Percentiles rank a stretch among this genome's conserved stretches.
Evolutionary conservation across 2,329 filamentous ascomycete species (phyloP).

Genomic region (Zasmidium citrigriseum): DNA sequence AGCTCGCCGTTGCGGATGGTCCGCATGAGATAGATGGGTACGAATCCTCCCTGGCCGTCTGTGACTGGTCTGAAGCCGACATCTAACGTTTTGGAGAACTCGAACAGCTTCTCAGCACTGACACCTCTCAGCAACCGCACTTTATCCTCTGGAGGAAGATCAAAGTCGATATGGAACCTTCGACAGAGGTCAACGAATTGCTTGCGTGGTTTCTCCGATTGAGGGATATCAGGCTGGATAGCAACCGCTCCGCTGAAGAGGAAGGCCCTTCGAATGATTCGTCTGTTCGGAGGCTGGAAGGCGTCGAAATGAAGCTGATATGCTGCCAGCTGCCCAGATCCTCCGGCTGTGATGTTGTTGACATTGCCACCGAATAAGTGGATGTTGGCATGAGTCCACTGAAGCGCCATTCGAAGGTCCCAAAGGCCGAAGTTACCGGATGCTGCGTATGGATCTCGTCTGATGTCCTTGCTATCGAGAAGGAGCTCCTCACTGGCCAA

Average conservation of each 20-base stretch:
- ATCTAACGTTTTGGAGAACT: slow-evolving; percentile 15
- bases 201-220: slow-evolving; percentile 13
- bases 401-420: slow-evolving; percentile 57
- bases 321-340: slow-evolving; percentile 27
- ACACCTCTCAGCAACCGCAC: slow-evolving; percentile 16
- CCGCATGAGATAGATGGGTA: slow-evolving; percentile 17
- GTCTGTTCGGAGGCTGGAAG: slow-evolving; percentile 15
- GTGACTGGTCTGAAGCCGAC: slow-evolving; percentile 19
- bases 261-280: slow-evolving; percentile 18
- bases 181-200: slow-evolving; percentile 21
- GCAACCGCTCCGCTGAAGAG: slow-evolving; percentile 21
- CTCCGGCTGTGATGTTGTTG: slow-evolving; percentile 53
- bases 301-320: slow-evolving; percentile 23
- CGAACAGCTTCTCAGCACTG: slow-evolving; percentile 15
- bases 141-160: slow-evolving; percentile 15
- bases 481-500: slow-evolving; percentile 39
- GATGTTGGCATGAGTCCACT: slow-evolving; percentile 56
- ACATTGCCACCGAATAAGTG: slow-evolving; percentile 52
- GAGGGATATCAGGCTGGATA: slow-evolving; percentile 15
- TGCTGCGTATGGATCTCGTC: slow-evolving; percentile 9
- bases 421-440: slow-evolving; percentile 54
- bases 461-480: slow-evolving; percentile 14
- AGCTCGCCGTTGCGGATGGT: slow-evolving; percentile 21
- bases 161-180: slow-evolving; percentile 17
- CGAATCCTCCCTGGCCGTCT: slow-evolving; percentile 19